Conservation (phyloP, 2,329 filamentous ascomycete species). For the Ilyonectria destructans region DNA sequence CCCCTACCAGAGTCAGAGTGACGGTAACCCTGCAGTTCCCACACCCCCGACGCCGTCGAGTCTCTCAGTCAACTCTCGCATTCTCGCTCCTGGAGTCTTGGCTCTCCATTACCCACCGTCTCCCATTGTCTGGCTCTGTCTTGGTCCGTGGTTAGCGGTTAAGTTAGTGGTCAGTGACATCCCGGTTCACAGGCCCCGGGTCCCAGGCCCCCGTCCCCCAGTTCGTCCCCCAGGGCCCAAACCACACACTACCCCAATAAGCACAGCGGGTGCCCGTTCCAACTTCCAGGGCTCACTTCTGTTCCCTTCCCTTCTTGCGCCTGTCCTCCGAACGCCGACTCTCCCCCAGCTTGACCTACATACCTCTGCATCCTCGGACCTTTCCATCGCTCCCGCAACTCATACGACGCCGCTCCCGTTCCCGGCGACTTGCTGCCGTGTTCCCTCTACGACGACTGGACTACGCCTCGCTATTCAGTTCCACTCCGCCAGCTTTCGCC, state of each 20-base stretch:
- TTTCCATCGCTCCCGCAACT: not conserved
- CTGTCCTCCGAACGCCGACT: slow-evolving; percentile 12
- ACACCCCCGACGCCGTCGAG: slow-evolving; percentile 8
- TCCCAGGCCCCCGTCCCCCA: slow-evolving; percentile 12
- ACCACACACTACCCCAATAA: slow-evolving; percentile 10
- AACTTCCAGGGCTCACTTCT: slow-evolving; percentile 23
- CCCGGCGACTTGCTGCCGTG: not conserved
- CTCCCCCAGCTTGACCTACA: not conserved
- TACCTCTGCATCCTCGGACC: not conserved
- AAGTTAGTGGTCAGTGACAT: slow-evolving; percentile 23
- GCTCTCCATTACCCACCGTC: not conserved
- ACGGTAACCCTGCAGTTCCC: slow-evolving; percentile 20
- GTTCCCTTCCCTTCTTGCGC: slow-evolving; percentile 22
- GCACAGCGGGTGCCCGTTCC: slow-evolving; percentile 20
- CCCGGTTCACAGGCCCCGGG: slow-evolving; percentile 22
- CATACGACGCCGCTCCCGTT: not conserved
- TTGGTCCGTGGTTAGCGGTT: not conserved
- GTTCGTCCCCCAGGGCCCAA: not conserved
- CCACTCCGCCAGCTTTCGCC: not conserved
- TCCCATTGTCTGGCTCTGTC: not conserved
- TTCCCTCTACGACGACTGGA: not conserved
- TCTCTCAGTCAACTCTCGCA: slow-evolving; percentile 13
- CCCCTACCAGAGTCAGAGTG: not conserved
- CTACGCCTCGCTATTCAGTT: not conserved
- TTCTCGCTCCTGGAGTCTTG: not conserved